Conservation (phyloP, 2,329 filamentous ascomycete genomes). For the Pseudonectria buxi region DNA sequence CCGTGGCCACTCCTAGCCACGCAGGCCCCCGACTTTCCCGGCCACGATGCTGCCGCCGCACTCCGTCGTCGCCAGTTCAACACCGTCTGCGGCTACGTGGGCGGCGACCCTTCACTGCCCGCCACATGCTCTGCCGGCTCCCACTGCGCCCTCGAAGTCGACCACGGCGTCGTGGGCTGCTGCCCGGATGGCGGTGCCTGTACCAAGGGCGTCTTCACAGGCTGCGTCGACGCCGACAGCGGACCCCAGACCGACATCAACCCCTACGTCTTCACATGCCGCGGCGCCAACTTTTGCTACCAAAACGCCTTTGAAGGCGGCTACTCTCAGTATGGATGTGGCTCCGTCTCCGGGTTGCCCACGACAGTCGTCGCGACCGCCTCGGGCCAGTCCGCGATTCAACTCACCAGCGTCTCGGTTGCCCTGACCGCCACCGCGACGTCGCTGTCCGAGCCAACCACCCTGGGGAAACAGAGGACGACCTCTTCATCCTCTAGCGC, state of each 20-base stretch:
- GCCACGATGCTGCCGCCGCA: conserved; percentile 14
- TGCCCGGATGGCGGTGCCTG: conserved; percentile 47
- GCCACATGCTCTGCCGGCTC: conserved; percentile 53
- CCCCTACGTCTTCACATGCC: conserved; percentile 51
- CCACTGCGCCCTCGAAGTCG: conserved; percentile 49
- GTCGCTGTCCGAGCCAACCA: conserved; percentile 35
- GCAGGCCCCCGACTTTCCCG: conserved; percentile 33
- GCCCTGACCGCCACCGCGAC: conserved; percentile 34
- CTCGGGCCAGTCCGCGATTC: conserved; percentile 30
- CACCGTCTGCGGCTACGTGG: conserved; percentile 53
- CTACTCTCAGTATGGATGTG: conserved; percentile 52
- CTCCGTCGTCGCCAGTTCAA: conserved; percentile 39
- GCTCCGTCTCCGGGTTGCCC: conserved; percentile 38
- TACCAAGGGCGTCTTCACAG: conserved; percentile 50
- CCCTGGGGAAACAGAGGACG: conserved; percentile 25
- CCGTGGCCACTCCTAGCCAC: conserved; percentile 29
- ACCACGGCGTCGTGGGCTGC: conserved; percentile 46
- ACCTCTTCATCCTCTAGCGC: background rate
- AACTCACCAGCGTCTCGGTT: conserved; percentile 34
- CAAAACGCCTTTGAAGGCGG: conserved; percentile 49
- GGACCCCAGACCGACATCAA: conserved; percentile 43
- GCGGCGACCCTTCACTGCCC: conserved; percentile 43
- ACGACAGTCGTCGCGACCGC: conserved; percentile 43
- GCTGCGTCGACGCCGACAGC: conserved; percentile 48
- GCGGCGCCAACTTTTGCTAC: conserved; percentile 46